Conservation (phyloP, 2,329 filamentous ascomycete genomes). For the Penicillium digitatum region DNA sequence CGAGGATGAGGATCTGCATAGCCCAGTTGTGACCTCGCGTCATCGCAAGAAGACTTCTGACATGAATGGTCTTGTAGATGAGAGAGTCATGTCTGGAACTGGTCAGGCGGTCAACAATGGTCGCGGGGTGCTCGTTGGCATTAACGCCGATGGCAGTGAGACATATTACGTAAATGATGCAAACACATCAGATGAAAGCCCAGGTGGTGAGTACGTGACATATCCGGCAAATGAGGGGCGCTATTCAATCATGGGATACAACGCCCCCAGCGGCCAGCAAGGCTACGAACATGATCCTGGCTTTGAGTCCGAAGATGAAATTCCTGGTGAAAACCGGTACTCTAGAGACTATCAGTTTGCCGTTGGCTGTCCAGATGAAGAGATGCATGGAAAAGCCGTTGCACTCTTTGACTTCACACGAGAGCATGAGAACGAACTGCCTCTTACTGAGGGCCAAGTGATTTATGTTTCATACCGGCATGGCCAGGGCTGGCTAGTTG, state of each 20-base stretch:
- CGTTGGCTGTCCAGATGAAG: conserved; percentile 90
- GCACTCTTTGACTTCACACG: conserved; percentile 92
- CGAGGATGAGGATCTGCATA: conserved; percentile 91
- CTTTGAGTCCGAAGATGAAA: conserved; percentile 44
- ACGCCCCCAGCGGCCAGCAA: conserved; percentile 42
- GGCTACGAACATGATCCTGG: conserved; percentile 31
- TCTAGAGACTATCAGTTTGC: conserved; percentile 92
- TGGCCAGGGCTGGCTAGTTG: conserved; percentile 95
- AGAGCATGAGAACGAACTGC: conserved; percentile 95
- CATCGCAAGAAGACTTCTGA: conserved; percentile 73
- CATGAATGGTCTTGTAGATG: conserved; percentile 41
- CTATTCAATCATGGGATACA: conserved; percentile 48
- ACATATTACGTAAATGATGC: conserved; percentile 71
- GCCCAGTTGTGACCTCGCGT: conserved; percentile 75
- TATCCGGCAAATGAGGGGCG: conserved; percentile 65
- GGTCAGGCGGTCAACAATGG: conserved; percentile 50
- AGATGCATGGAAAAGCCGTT: conserved; percentile 95
- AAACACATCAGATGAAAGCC: conserved; percentile 57
- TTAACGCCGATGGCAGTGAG: conserved; percentile 67
- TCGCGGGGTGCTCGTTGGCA: conserved; percentile 63
- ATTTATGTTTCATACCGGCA: conserved; percentile 96
- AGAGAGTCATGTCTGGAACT: conserved; percentile 10
- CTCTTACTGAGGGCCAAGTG: conserved; percentile 87
- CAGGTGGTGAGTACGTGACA: conserved; percentile 75
- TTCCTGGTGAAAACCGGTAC: conserved; percentile 65